Conservation (phyloP, 345 rosid species). For the Brassica carinata region DNA sequence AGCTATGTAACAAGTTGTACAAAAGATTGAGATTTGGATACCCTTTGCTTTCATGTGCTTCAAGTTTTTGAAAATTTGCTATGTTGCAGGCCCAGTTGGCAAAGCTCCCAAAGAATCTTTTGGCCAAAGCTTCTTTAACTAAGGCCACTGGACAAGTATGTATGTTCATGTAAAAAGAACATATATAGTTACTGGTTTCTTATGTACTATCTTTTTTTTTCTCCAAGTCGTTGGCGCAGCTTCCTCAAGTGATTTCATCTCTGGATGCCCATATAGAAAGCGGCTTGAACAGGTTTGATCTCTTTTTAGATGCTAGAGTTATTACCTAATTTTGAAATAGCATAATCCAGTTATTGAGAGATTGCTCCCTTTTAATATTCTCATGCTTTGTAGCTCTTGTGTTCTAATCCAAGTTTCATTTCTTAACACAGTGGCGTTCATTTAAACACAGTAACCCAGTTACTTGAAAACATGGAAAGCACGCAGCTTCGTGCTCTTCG, state of each 20-base stretch:
- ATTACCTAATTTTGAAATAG: background rate
- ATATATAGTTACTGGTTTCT: background rate
- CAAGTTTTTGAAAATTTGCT: background rate
- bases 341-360: background rate
- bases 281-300: slow-evolving; percentile 64
- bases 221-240: slow-evolving; percentile 65
- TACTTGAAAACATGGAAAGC: slow-evolving; percentile 44
- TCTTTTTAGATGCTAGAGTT: slow-evolving; percentile 4
- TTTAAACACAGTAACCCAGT: slow-evolving; percentile 38
- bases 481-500: slow-evolving; percentile 44
- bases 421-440: slow-evolving; percentile 26
- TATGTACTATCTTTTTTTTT: background rate
- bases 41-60: background rate
- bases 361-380: background rate
- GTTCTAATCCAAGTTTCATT: slow-evolving; percentile 13
- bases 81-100: slow-evolving; percentile 59
- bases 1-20: slow-evolving; percentile 9
- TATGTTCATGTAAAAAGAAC: slow-evolving; percentile 2
- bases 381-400: background rate
- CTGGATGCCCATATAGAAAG: slow-evolving; percentile 81
- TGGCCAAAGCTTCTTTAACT: slow-evolving; percentile 67
- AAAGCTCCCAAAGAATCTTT: slow-evolving; percentile 80
- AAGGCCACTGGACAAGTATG: slow-evolving; percentile 78
- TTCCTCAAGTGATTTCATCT: slow-evolving; percentile 77
- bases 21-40: background rate